Percentiles rank a stretch among this genome's conserved stretches.
Evolutionary conservation across 768 basidiomycete genomes (phyloP).

Genomic region (Coprinopsis cinerea): DNA sequence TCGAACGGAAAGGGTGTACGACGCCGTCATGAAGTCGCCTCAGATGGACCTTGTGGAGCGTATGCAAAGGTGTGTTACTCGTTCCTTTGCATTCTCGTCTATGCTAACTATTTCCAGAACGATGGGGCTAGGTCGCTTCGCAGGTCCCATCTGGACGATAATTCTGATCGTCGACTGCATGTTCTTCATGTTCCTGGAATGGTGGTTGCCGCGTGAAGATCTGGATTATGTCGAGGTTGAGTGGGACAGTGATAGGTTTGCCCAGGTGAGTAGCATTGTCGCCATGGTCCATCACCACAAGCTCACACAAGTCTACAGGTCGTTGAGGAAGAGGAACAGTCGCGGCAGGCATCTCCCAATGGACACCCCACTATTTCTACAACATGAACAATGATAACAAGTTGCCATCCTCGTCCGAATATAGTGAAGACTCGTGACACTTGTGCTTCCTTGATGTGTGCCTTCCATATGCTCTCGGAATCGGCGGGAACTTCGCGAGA

Average conservation of each 20-base stretch:
- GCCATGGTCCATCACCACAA: not conserved
- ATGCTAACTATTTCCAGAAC: conserved; percentile 39
- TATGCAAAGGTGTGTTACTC: conserved; percentile 54
- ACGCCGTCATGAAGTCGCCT: conserved; percentile 51
- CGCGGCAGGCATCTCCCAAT: no score
- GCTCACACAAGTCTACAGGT: not conserved
- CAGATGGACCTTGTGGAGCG: conserved; percentile 74
- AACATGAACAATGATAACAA: no score
- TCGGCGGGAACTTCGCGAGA: no score
- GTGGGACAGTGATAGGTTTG: conserved; percentile 48
- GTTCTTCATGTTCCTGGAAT: conserved; percentile 82
- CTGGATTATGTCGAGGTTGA: conserved; percentile 68
- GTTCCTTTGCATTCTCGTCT: not conserved
- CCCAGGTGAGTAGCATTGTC: conserved; percentile 26
- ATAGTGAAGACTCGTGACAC: no score
- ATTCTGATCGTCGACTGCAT: conserved; percentile 87
- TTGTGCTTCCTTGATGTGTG: no score
- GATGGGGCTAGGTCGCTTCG: conserved; percentile 70
- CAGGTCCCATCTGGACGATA: conserved; percentile 81
- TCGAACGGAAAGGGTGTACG: conserved; percentile 83
- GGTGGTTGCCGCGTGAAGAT: conserved; percentile 71
- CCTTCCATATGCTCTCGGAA: no score
- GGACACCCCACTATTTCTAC: no score
- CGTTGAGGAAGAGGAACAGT: not conserved
- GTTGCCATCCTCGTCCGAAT: no score